Base-by-base conservation (phyloP, 805 yeast genomes). In the Starmera quercuum region DNA sequence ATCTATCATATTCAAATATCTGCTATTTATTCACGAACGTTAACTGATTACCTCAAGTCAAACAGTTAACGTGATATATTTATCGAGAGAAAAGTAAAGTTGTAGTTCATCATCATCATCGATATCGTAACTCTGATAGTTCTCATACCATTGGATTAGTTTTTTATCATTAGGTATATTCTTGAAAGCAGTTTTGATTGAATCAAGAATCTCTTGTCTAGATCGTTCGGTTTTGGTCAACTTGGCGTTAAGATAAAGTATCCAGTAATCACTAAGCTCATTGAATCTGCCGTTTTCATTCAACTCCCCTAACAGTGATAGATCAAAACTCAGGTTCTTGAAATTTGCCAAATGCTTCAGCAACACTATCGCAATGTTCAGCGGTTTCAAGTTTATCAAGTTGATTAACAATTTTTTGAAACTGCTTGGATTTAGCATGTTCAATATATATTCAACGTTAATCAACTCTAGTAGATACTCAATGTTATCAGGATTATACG, bases 391-490 rank as follows among this genome's bases (percentile, higher is more conserved):
- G 14, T 46, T 43, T 7, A 63, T 42, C 28, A 68, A 37, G 6
- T 48, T 37, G 11, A 58, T 20, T 5, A 64, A 22, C 34, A 51
- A 49, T 16, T 38, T 51, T 22, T 46, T 20, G 7, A 32, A 32
- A 10, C 10, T 12, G 7, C 7, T 1, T 11, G 8, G 55, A 32
- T 39, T 33, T 3, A 47, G 26, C 10, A 30, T 31, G 9, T 29
- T 32, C 12, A 58, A 26, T 5, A 66, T 31, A 22, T 58, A 46
- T 41, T 71, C 75, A 24, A 73, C 35, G 36, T 59, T 60, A 6
- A 72, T 26, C 10, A 73, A 44, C 43, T 70, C 70, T 11, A 63
- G 54, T 38, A 64, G 63, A 6, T 64, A 42, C 15, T 62, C 62
- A 1, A 66, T 27, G 20, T 39, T 42, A 6, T 26, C 33, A 5